A percentile compares a stretch with the other conserved stretches of the same genome.
These are phyloP conservation scores for Endocalyx cinctus DNA, from an alignment of 2,329 filamentous ascomycete genomes.

Conservation along the genomic window DNA sequence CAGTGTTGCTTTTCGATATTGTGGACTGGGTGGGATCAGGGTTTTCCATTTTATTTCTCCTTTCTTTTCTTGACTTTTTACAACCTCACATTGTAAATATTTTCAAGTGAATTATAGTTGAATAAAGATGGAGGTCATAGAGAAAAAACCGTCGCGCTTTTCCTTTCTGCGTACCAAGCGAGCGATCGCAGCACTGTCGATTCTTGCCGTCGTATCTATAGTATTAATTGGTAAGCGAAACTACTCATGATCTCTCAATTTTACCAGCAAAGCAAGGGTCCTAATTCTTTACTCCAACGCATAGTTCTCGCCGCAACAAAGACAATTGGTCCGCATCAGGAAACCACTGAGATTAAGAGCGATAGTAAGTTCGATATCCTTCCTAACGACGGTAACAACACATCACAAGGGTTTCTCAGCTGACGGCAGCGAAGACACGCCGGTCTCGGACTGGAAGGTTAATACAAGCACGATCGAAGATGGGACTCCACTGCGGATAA, in stretches of 20 bases:
- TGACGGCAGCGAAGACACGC: constrained; percentile 7
- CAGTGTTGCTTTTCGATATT: too few species aligned
- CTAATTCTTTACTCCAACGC: constrained; percentile 2
- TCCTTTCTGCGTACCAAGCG: too few species aligned
- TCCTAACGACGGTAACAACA: too few species aligned
- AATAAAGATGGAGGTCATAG: too few species aligned
- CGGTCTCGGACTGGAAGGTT: constrained; percentile 9
- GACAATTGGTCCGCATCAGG: constrained; percentile 9
- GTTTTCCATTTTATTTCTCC: too few species aligned
- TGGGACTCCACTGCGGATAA: constrained; percentile 24
- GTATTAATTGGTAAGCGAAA: not conserved
- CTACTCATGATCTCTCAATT: not conserved
- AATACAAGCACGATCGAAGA: constrained; percentile 21
- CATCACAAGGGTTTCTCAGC: too few species aligned
- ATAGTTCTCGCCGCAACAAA: constrained; percentile 19
- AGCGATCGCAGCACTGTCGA: not conserved
- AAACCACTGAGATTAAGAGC: not conserved
- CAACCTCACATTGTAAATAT: too few species aligned
- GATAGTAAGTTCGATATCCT: constrained; percentile 1
- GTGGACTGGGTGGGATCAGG: too few species aligned
- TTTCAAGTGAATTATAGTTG: too few species aligned
- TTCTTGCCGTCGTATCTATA: not conserved
- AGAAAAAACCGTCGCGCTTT: too few species aligned
- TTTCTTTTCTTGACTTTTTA: too few species aligned
- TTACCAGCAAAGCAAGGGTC: not conserved